phyloP scores from a whole-genome alignment of 768 basidiomycete species.

The Wakefieldia striispora region DNA sequence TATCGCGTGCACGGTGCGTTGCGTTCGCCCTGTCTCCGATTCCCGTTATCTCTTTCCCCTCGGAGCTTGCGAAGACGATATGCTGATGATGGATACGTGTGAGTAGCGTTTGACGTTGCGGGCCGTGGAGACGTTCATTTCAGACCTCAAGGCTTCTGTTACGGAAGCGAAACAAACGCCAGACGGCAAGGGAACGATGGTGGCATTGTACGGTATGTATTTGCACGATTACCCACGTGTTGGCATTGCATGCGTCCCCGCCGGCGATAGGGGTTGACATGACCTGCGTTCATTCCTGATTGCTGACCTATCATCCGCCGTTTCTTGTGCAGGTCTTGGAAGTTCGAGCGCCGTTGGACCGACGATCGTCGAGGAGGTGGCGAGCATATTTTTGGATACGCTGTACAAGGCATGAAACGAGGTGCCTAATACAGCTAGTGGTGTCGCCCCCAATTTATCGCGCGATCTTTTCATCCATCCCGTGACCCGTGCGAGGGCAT shows the following conservation, averaged over 20 bases:
- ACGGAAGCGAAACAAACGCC: conserved; percentile 62
- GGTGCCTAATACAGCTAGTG: too few species aligned
- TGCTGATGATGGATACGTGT: background rate
- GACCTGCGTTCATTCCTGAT: background rate
- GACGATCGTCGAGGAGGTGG: conserved; percentile 72
- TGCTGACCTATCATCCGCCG: background rate
- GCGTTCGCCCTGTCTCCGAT: background rate
- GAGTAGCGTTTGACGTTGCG: conserved; percentile 74
- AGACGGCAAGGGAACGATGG: conserved; percentile 81
- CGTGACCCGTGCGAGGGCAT: too few species aligned
- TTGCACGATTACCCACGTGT: background rate
- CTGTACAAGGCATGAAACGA: conserved; percentile 65
- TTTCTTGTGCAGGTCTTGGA: conserved; percentile 57
- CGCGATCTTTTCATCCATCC: too few species aligned
- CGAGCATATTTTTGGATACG: conserved; percentile 78
- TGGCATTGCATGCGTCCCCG: background rate
- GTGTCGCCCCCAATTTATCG: too few species aligned
- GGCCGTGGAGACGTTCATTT: conserved; percentile 73
- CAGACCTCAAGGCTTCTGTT: conserved; percentile 79
- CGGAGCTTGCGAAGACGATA: too few species aligned
- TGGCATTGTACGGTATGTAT: conserved; percentile 79
- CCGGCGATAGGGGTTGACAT: background rate
- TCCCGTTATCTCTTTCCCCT: too few species aligned
- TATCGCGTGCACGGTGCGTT: conserved; percentile 86
- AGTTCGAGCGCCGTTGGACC: conserved; percentile 82